Evolutionary conservation across 129 eudicot genomes (phyloP), one percentile per base, ranked within the genome.

Genomic region (Flaveria trinervia): DNA sequence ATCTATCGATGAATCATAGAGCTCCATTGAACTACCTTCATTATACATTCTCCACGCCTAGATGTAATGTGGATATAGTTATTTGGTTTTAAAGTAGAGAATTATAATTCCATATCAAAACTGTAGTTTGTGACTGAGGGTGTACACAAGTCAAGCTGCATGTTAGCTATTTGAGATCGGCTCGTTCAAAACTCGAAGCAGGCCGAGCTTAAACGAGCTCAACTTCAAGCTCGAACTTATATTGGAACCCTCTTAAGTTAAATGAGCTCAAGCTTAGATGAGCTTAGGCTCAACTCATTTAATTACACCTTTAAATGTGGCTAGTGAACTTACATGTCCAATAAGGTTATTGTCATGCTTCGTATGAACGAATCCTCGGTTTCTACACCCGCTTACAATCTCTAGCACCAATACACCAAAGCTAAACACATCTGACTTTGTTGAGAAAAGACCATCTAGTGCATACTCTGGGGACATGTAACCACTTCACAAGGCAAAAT

Each of bases 351-450:
- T 62, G 68, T 30, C 45, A 62, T 15, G 68, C 20, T 26, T 62
- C 7, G 68, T 14, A 62, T 62, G 68, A 28, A 62, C 12, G 12
- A 62, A 62, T 62, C 45, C 68, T 1, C 68, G 68, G 68, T 62
- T 62, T 62, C 68, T 30, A 62, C 1, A 13, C 68, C 68, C 68
- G 0, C 68, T 62, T 28, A 62, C 68, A 62, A 62, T 62, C 68
- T 62, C 68, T 18, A 62, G 45, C 20, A 62, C 68, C 20, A 62
- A 62, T 14, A 62, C 68, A 62, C 68, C 68, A 28, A 26, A 62
- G 68, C 68, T 62, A 2, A 62, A 62, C 22, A 62, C 68, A 30
- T 62, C 68, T 30, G 68, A 62, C 45, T 62, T 62, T 30, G 68
- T 62, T 28, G 68, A 62, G 45, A 62, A 62, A 3, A 26, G 9